Conservation (phyloP, 805 yeast genomes). For the Candida fluviatilis region DNA sequence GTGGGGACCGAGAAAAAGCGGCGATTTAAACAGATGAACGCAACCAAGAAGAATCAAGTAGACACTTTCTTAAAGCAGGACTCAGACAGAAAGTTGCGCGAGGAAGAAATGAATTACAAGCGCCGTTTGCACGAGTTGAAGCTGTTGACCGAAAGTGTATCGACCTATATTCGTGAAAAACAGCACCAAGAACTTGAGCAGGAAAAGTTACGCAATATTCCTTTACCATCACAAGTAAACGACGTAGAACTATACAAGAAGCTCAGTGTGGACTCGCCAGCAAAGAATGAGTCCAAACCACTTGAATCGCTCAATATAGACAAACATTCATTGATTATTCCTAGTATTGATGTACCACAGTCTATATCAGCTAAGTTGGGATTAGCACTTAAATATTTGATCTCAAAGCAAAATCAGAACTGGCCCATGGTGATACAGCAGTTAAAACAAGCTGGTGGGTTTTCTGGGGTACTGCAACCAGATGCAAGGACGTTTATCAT, state of each 20-base stretch:
- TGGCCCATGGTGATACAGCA: conserved; percentile 46
- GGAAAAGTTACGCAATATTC: conserved; percentile 10
- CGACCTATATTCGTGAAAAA: conserved; percentile 18
- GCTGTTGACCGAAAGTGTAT: conserved; percentile 25
- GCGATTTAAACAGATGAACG: conserved; percentile 3
- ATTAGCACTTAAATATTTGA: conserved; percentile 35
- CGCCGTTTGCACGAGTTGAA: conserved; percentile 24
- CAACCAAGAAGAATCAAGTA: conserved; percentile 3
- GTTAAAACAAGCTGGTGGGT: conserved; percentile 32
- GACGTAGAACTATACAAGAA: conserved; percentile 10
- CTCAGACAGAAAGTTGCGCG: conserved; percentile 13
- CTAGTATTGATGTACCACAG: conserved; percentile 30
- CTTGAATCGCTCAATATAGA: neutral
- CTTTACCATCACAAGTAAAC: conserved; percentile 16
- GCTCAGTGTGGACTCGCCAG: neutral
- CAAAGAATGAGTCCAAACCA: neutral
- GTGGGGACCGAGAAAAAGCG: conserved; percentile 8
- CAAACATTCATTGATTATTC: conserved; percentile 13
- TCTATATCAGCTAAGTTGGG: conserved; percentile 34
- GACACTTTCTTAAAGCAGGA: conserved; percentile 20
- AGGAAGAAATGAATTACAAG: conserved; percentile 20
- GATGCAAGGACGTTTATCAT: conserved; percentile 36
- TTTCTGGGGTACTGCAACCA: conserved; percentile 21
- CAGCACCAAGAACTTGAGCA: conserved; percentile 14
- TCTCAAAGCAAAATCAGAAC: conserved; percentile 35